These are phyloP conservation scores for Myriosclerotinia scirpicola DNA, from an alignment of 2,329 filamentous ascomycete genomes.

Conservation along the genomic window DNA sequence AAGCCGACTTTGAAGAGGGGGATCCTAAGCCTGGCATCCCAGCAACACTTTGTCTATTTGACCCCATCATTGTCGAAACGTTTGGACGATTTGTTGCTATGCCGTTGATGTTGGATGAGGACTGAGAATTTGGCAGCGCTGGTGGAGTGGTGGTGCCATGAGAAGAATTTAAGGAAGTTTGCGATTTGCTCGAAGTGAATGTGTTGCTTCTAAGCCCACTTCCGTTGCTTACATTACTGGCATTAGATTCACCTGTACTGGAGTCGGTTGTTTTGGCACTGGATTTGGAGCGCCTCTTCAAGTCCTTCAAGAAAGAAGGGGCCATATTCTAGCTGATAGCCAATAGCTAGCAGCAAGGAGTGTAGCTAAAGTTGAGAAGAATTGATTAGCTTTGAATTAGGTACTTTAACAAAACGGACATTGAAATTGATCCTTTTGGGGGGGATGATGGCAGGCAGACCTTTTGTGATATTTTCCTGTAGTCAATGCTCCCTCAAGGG, in stretches of 20 bases:
- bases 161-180: constrained; percentile 50
- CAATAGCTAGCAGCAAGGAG: background rate
- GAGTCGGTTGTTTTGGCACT: constrained; percentile 69
- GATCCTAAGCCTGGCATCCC: constrained; percentile 62
- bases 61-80: constrained; percentile 39
- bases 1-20: constrained; percentile 53
- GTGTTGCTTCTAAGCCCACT: constrained; percentile 32
- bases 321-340: constrained; percentile 46
- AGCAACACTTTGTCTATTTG: constrained; percentile 62
- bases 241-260: constrained; percentile 20
- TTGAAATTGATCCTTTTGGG: background rate
- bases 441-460: background rate
- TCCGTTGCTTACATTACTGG: constrained; percentile 45
- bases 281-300: constrained; percentile 73
- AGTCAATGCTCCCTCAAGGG: constrained; percentile 3
- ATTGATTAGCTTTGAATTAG: constrained; percentile 4
- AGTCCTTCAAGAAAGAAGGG: constrained; percentile 69
- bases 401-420: background rate
- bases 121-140: constrained; percentile 45
- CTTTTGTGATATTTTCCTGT: background rate
- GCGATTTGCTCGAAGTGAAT: constrained; percentile 61
- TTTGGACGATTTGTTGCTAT: constrained; percentile 53
- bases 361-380: background rate
- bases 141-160: constrained; percentile 57
- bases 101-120: constrained; percentile 62